Conservation (phyloP, 805 yeast genomes). For the Trichomonascus vanleenenianus region DNA sequence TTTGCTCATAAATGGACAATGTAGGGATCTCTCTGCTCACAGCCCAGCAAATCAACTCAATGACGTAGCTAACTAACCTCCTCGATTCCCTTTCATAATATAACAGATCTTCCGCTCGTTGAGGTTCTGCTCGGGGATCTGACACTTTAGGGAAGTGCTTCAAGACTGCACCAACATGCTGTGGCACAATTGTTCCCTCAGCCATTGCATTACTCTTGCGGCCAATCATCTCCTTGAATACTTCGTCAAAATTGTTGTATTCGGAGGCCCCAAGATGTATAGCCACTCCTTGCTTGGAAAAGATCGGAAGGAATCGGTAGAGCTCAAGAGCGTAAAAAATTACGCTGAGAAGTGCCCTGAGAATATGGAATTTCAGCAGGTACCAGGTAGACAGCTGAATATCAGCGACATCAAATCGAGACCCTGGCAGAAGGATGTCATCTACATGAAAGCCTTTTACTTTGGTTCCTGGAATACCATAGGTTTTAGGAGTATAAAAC, state of each 20-base stretch:
- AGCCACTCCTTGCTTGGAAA: neutral
- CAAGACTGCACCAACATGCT: slow-evolving; percentile 1
- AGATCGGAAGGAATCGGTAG: slow-evolving; percentile 2
- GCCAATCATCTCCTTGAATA: neutral
- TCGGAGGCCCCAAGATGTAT: slow-evolving; percentile 3
- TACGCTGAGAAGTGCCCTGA: slow-evolving; percentile 11
- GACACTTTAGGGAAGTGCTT: neutral
- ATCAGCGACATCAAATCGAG: slow-evolving; percentile 6
- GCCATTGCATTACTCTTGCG: neutral
- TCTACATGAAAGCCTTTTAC: slow-evolving; percentile 17
- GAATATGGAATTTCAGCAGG: slow-evolving; percentile 16
- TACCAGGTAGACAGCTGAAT: slow-evolving; percentile 9
- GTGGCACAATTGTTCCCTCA: neutral
- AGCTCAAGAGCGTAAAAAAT: slow-evolving; percentile 5
- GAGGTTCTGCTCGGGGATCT: too few relatives aligned
- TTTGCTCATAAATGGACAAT: slow-evolving; percentile 6
- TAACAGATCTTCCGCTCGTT: too few relatives aligned
- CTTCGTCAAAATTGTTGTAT: slow-evolving; percentile 1
- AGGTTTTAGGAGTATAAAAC: neutral
- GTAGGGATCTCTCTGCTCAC: neutral
- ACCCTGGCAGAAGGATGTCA: slow-evolving; percentile 15
- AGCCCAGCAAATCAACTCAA: slow-evolving; percentile 8
- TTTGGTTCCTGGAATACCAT: slow-evolving; percentile 7
- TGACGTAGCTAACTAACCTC: slow-evolving; percentile 3
- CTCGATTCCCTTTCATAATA: slow-evolving; percentile 1